Evolutionary conservation across 306 rosid genomes (phyloP), one percentile per base, ranked within the genome.

Genomic region (Mimosa pudica): DNA sequence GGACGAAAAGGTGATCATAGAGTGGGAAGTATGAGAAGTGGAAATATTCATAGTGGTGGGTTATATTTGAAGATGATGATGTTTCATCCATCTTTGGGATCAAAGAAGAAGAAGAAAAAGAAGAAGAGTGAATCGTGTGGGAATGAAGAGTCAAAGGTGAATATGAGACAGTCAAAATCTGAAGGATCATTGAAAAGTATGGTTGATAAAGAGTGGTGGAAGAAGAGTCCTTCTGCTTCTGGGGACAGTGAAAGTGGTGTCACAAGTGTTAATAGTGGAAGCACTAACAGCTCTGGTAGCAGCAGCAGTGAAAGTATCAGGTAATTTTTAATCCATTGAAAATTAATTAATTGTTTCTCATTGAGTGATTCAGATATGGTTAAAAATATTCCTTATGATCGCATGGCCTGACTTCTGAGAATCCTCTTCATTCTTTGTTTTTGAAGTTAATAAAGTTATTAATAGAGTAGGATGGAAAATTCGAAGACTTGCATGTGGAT

Each of bases 31-130:
- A 77, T 41, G 80, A 87, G 84, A 67, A 85, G 42, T 45, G 82
- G 84, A 18, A 84, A 83, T 10, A 66, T 88, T n/a, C 85, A 89
- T 9, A 66, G 79, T 82, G 97, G 93, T 7, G 97, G 98, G 16
- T 88, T 89, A 35, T 88, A 92, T 66, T 55, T 94, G 38, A 94
- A 94, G 84, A 86, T 94, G 96, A 86, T 94, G 94, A 87, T 79
- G 51, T 82, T 94, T 69, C 97, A 97, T 1, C 75, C 85, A 20
- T 83, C 89, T 36, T 46, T 94, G 18, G 85, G 92, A 4, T 76
- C 82, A 18, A 85, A 75, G 65, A 78, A 73, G 81, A 86, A 83
- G 68, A 78, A 79, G 81, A 86, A 80, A 62, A 75, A 78, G 52
- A 89, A 81, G 63, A 84, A 76, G 68, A 33, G 44, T 18, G 92